phyloP scores from a whole-genome alignment of 306 rosid species.

The Abrus precatorius region DNA sequence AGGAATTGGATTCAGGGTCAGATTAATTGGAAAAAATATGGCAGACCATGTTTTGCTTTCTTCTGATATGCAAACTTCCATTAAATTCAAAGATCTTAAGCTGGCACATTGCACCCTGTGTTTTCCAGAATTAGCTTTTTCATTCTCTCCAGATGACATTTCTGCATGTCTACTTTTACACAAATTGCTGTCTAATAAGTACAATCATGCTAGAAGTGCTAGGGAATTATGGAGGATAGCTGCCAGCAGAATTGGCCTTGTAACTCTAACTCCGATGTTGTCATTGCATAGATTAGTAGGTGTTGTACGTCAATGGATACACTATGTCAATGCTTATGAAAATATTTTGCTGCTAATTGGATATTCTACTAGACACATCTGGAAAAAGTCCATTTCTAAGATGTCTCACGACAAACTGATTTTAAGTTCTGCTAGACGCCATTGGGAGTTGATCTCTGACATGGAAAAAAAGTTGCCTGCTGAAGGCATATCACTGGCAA shows the following conservation, averaged over 20 bases:
- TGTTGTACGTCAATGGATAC: slow-evolving; percentile 73
- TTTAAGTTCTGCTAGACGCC: slow-evolving; percentile 59
- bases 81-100: slow-evolving; percentile 68
- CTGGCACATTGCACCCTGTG: slow-evolving; percentile 60
- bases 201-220: slow-evolving; percentile 69
- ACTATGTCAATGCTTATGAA: slow-evolving; percentile 79
- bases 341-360: slow-evolving; percentile 64
- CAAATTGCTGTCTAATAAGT: slow-evolving; percentile 57
- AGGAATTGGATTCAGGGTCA: slow-evolving; percentile 67
- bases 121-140: slow-evolving; percentile 68
- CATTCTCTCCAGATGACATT: slow-evolving; percentile 71
- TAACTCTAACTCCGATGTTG: slow-evolving; percentile 57
- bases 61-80: slow-evolving; percentile 55
- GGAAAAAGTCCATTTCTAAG: slow-evolving; percentile 63
- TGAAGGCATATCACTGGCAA: slow-evolving; percentile 81
- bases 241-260: slow-evolving; percentile 66
- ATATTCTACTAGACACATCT: slow-evolving; percentile 60
- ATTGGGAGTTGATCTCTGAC: slow-evolving; percentile 71
- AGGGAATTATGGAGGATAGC: slow-evolving; percentile 86
- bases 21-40: slow-evolving; percentile 53
- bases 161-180: slow-evolving; percentile 58
- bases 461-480: slow-evolving; percentile 79
- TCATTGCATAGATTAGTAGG: slow-evolving; percentile 66
- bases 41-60: slow-evolving; percentile 53
- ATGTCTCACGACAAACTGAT: slow-evolving; percentile 57